phyloP scores from a whole-genome alignment of 768 basidiomycete species.

The Collybiopsis luxurians region DNA sequence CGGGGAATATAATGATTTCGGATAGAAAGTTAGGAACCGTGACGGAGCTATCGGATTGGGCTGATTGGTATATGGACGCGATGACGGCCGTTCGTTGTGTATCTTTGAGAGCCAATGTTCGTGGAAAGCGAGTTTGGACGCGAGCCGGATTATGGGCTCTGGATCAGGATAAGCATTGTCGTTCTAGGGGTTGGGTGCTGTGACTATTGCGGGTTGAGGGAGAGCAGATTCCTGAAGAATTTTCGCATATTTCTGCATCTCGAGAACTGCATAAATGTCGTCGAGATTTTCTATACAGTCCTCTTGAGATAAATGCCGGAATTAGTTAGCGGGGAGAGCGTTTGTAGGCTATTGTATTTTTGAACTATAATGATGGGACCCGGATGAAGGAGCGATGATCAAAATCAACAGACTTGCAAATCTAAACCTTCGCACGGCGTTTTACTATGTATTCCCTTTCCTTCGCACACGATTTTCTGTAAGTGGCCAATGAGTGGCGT shows the following conservation, averaged over 20 bases:
- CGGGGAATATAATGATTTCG: constrained; percentile 44
- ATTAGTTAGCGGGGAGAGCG: too few species aligned
- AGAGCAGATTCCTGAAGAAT: constrained; percentile 46
- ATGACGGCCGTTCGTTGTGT: constrained; percentile 60
- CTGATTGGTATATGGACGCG: constrained; percentile 63
- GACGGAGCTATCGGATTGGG: constrained; percentile 62
- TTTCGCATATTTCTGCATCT: constrained; percentile 72
- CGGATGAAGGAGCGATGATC: too few species aligned
- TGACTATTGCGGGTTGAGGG: constrained; percentile 29
- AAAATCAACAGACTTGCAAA: too few species aligned
- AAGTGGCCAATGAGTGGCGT: too few species aligned
- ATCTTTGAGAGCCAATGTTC: constrained; percentile 50
- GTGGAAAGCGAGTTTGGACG: constrained; percentile 64
- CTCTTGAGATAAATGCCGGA: too few species aligned
- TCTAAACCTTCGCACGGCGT: too few species aligned
- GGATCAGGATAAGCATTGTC: constrained; percentile 33
- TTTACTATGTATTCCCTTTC: too few species aligned
- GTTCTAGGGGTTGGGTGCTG: not conserved
- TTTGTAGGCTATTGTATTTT: too few species aligned
- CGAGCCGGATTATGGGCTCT: constrained; percentile 53
- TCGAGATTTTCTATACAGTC: too few species aligned
- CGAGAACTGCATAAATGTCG: too few species aligned
- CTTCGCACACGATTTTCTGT: too few species aligned
- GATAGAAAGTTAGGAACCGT: constrained; percentile 63
- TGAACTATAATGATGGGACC: too few species aligned